These are phyloP conservation scores for Litchi chinensis DNA, from an alignment of 345 rosid species.

Conservation along the genomic window DNA sequence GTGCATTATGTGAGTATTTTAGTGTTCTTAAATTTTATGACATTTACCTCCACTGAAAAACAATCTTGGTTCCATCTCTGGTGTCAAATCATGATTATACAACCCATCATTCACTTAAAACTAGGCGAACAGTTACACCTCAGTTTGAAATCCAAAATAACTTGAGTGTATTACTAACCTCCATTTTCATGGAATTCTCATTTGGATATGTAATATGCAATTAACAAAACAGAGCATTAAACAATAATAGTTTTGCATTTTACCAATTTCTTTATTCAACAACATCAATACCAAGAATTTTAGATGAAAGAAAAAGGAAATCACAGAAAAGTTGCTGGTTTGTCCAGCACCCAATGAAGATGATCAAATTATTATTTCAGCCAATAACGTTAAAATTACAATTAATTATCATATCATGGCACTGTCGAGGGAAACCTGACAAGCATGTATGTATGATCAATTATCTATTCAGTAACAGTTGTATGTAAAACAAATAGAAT, in stretches of 20 bases:
- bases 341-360: background rate
- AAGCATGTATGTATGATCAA: background rate
- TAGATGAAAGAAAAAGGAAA: background rate
- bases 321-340: background rate
- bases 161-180: too few species aligned
- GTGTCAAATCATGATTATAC: too few species aligned
- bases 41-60: too few species aligned
- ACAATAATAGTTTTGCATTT: background rate
- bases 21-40: too few species aligned
- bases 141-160: too few species aligned
- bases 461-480: background rate
- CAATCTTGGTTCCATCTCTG: too few species aligned
- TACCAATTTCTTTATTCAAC: background rate
- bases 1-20: too few species aligned
- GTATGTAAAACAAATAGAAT: background rate
- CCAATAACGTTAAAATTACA: background rate
- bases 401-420: background rate
- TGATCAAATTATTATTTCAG: background rate
- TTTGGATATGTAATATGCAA: too few species aligned
- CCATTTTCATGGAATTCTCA: too few species aligned
- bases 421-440: background rate
- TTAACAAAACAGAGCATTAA: background rate
- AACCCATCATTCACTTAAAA: too few species aligned
- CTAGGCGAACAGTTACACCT: too few species aligned
- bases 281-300: background rate